These are phyloP conservation scores for Fusarium haematococcum DNA, from an alignment of 2,329 filamentous ascomycete genomes.

Conservation along the genomic window DNA sequence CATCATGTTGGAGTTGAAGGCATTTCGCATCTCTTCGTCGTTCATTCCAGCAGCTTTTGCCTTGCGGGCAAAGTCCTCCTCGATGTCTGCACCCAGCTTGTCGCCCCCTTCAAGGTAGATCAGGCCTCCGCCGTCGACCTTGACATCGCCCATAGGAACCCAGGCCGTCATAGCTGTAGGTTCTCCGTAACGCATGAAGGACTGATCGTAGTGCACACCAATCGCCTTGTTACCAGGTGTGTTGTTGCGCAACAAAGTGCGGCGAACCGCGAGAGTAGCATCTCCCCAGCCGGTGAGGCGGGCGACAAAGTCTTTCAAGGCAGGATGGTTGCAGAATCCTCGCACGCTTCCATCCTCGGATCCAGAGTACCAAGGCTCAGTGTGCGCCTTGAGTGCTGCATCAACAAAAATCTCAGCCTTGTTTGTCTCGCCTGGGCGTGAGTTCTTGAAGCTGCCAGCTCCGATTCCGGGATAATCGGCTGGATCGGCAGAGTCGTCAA, in stretches of 20 bases:
- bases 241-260: slow-evolving; percentile 68
- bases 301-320: slow-evolving; percentile 61
- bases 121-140: slow-evolving; percentile 66
- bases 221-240: slow-evolving; percentile 68
- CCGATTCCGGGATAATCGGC: slow-evolving; percentile 55
- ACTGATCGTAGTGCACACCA: slow-evolving; percentile 72
- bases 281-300: slow-evolving; percentile 66
- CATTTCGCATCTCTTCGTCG: slow-evolving; percentile 63
- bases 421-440: slow-evolving; percentile 54
- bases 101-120: slow-evolving; percentile 65
- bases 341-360: not conserved
- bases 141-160: slow-evolving; percentile 68
- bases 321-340: slow-evolving; percentile 64
- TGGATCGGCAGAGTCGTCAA: slow-evolving; percentile 42
- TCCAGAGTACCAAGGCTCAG: slow-evolving; percentile 59
- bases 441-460: slow-evolving; percentile 53
- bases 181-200: slow-evolving; percentile 67
- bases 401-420: slow-evolving; percentile 43
- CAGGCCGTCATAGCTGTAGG: slow-evolving; percentile 68
- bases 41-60: slow-evolving; percentile 62
- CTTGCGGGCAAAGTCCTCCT: slow-evolving; percentile 60
- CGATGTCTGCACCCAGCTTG: slow-evolving; percentile 60
- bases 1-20: slow-evolving; percentile 73
- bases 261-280: slow-evolving; percentile 53
- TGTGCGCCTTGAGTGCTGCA: slow-evolving; percentile 65